Evolutionary conservation across 1,284 basidiomycete genomes (phyloP), one percentile per base, ranked within the genome.

Genomic region (Ustilago cynodontis): DNA sequence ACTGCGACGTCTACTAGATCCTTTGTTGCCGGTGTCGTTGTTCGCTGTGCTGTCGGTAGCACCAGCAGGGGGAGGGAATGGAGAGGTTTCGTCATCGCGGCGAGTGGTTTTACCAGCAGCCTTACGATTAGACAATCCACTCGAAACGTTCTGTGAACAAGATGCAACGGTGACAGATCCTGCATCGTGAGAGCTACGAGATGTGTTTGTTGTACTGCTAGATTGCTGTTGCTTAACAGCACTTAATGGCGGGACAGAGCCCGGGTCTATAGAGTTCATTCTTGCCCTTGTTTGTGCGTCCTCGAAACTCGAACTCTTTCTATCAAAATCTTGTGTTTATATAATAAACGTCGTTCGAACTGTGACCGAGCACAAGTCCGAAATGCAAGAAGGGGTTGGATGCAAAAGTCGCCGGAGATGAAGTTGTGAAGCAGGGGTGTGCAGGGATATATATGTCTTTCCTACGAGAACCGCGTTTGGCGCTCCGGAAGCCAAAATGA

Each of bases 181-280:
- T 1, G 37, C 59, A 24, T 71, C 65, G n/a, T 71, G 61, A 16
- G 73, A 76, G 55, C 37, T 52, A 0, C 59, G 65, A 13, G 55
- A 39, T 28, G 65, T 65, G 47, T 54, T 69, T 29, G 58, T 20
- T 22, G 47, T 18, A 29, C 29, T 28, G 43, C 62, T 54, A 31
- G 52, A 43, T 14, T 45, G 47, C 28, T 51, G 55, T 16, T 45
- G 61, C 29, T 47, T 59, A 2, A 74, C 60, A n/a, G 66, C 49
- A 51, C 49, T 51, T 2, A 75, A 54, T 4, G 73, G 57, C 20
- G 68, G 67, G 20, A 71, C 68, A 1, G 73, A 71, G 53, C 65
- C 68, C 3, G 73, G 64, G 18, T 76, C 73, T 47, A 71, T 53
- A 13, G 73, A 67, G 58, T 68, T 71, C 73, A 76, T 76, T 47